Evolutionary conservation across 139 green algal genomes (phyloP).

Genomic region (Chlorella vulgaris): DNA sequence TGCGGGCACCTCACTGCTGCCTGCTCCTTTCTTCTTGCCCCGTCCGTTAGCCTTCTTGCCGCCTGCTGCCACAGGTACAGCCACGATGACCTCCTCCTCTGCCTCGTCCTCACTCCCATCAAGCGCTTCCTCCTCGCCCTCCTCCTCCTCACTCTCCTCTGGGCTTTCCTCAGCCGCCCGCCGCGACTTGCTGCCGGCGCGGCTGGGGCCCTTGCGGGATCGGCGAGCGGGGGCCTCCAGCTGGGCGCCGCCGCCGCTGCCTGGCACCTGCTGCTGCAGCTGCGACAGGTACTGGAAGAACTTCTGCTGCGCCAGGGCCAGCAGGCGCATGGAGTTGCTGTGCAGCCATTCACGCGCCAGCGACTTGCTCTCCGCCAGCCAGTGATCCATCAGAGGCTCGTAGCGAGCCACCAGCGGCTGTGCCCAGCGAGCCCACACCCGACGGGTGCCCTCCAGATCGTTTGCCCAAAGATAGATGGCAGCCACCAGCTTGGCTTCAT

Average conservation of each 20-base stretch:
- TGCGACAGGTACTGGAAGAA: constrained; percentile 17
- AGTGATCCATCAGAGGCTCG: constrained; percentile 36
- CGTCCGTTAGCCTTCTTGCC: too few relatives aligned
- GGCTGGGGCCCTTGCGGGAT: too few relatives aligned
- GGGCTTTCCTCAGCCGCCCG: neutral
- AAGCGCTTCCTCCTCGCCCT: neutral
- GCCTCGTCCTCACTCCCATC: too few relatives aligned
- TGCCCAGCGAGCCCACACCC: constrained; percentile 26
- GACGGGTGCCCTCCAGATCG: constrained; percentile 20
- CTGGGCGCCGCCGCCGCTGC: neutral
- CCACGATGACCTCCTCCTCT: too few relatives aligned
- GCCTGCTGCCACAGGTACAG: too few relatives aligned
- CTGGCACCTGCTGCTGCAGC: constrained; percentile 20
- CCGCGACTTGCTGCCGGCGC: neutral
- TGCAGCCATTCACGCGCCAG: constrained; percentile 19
- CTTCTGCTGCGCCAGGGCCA: constrained; percentile 17
- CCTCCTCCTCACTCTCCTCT: neutral
- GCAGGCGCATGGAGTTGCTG: constrained; percentile 17
- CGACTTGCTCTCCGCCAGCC: constrained; percentile 22
- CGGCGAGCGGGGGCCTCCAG: neutral
- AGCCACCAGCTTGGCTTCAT: constrained; percentile 56
- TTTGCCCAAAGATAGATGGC: constrained; percentile 62
- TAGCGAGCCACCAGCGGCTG: constrained; percentile 25
- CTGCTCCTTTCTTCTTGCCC: constrained; percentile 1
- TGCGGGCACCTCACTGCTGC: neutral